These are phyloP conservation scores for Colletotrichum sublineola DNA, from an alignment of 2,329 filamentous ascomycete species.

Conservation along the genomic window DNA sequence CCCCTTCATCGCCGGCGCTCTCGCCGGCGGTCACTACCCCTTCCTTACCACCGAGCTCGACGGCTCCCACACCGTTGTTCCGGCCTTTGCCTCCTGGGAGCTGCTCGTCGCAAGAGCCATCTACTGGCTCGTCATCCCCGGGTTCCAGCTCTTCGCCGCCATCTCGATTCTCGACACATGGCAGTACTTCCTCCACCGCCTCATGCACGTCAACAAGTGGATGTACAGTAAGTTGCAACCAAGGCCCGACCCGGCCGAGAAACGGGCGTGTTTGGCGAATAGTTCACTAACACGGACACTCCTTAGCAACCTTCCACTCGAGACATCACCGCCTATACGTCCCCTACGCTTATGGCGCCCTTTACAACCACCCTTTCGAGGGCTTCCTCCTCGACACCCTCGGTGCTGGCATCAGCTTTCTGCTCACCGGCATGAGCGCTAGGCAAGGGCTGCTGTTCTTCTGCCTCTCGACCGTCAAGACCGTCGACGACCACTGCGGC, in stretches of 20 bases:
- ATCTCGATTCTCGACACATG: conserved; percentile 89
- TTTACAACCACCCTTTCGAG: conserved; percentile 97
- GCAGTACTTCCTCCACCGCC: conserved; percentile 97
- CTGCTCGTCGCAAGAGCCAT: conserved; percentile 78
- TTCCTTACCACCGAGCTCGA: conserved; percentile 72
- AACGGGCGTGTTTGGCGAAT: background rate
- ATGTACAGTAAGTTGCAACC: conserved; percentile 82
- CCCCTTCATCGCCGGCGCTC: conserved; percentile 79
- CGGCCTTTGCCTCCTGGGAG: conserved; percentile 89
- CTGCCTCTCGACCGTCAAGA: conserved; percentile 90
- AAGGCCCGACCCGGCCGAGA: conserved; percentile 60
- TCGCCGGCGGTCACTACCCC: conserved; percentile 87
- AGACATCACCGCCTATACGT: conserved; percentile 97
- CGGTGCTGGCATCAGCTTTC: conserved; percentile 86
- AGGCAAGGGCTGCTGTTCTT: conserved; percentile 93
- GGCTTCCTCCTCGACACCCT: conserved; percentile 94
- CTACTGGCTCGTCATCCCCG: conserved; percentile 84
- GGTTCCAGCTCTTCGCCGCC: conserved; percentile 80
- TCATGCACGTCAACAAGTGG: conserved; percentile 98
- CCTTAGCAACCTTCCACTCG: conserved; percentile 86
- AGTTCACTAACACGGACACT: conserved; percentile 7
- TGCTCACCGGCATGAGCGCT: conserved; percentile 83
- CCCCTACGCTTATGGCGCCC: conserved; percentile 94
- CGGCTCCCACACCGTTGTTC: conserved; percentile 65
- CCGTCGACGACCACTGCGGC: conserved; percentile 96